phyloP scores from a whole-genome alignment of 2,329 filamentous ascomycete genomes.

The Ceratocystis harringtonii region DNA sequence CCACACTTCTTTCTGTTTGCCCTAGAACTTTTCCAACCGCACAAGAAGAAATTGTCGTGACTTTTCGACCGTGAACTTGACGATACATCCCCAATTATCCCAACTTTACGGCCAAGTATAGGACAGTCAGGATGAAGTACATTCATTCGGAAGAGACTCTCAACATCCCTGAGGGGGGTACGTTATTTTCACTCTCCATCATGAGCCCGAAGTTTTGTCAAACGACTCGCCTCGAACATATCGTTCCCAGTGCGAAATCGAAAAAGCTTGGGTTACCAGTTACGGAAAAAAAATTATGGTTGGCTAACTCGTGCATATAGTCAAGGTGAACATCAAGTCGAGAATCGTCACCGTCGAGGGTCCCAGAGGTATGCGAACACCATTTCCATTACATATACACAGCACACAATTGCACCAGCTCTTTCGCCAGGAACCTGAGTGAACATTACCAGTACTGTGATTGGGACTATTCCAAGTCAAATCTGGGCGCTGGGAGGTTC shows the following conservation, averaged over 20 bases:
- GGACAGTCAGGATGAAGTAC: conserved; percentile 89
- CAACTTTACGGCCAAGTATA: conserved; percentile 27
- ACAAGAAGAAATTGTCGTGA: conserved; percentile 27
- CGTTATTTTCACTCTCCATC: conserved; percentile 30
- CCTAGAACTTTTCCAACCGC: conserved; percentile 33
- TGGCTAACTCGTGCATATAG: conserved; percentile 33
- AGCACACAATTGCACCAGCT: background rate
- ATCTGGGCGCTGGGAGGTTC: background rate
- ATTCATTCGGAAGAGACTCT: conserved; percentile 96
- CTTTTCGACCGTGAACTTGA: conserved; percentile 23
- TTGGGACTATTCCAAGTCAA: background rate
- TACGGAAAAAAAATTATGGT: background rate
- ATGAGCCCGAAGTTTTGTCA: background rate
- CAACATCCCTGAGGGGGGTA: conserved; percentile 92
- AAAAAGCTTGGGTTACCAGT: conserved; percentile 7
- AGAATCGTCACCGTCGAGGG: conserved; percentile 93
- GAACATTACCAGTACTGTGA: background rate
- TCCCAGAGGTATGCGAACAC: conserved; percentile 55
- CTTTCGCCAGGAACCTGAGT: background rate
- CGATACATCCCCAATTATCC: conserved; percentile 16
- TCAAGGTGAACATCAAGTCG: conserved; percentile 97
- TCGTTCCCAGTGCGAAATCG: conserved; percentile 16
- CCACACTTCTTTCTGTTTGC: conserved; percentile 20
- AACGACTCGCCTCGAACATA: background rate
- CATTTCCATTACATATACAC: background rate